Evolutionary conservation across 2,329 filamentous ascomycete species (phyloP), one percentile per base, ranked within the genome.

Genomic region (Daldinia sp.): DNA sequence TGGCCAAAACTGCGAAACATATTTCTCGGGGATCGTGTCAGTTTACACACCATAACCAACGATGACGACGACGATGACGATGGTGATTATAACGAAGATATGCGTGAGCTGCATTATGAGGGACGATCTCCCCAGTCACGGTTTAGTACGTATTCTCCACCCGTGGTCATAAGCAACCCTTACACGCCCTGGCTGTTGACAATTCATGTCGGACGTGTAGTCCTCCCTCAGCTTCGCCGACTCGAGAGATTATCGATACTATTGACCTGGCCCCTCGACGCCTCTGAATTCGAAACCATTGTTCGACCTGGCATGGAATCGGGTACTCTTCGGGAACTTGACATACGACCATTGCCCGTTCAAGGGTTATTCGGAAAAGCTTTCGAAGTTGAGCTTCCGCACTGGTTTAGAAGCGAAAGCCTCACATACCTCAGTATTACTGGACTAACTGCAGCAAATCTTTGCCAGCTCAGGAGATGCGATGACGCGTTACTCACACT

Each of bases 371-470:
- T 33, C 46, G 7, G 18, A 9, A 28, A 20, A 3, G 51, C 69
- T 44, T 39, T 65, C 44, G 6, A 10, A 10, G 18, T 42, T 20
- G 15, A 33, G 12, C 26, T 54, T 6, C 63, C 66, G 18, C 48
- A 56, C 44, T 78, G 75, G 76, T 56, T 78, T 48, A 68, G 18
- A 37, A 75, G 75, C 63, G 41, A 72, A 1, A 59, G 63, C n/a
- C 51, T 78, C 37, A 72, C 54, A 4, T 73, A 71, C 39, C 68
- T 78, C 10, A 69, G 64, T 28, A 7, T 78, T 15, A 67, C 70
- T 33, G 91, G 90, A 1, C 81, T 92, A 10, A 90, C 89, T 0
- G 89, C 90, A 0, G 91, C 64, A 0, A 56, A 59, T 12, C 46
- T 64, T 1, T 44, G 65, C 20, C 51, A 59, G 2, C 30, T 56